These are phyloP conservation scores for Aspergillus panamensis DNA, from an alignment of 495 filamentous ascomycete species.

Conservation along the genomic window DNA sequence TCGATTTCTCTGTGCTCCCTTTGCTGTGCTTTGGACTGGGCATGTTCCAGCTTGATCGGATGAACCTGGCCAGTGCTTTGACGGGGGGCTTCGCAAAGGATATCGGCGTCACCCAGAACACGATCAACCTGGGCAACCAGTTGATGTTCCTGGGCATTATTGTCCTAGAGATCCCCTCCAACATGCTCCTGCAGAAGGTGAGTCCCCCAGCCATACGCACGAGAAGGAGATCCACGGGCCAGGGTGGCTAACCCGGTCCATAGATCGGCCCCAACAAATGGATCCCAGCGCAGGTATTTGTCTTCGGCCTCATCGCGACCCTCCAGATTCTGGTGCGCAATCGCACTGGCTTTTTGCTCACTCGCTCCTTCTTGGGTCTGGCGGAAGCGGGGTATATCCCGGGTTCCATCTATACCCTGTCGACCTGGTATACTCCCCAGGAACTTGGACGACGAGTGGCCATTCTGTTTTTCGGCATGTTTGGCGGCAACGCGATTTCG, in stretches of 20 bases:
- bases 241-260: too few relatives aligned
- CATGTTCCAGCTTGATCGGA: constrained; percentile 55
- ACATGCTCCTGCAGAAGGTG: constrained; percentile 52
- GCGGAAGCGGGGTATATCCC: constrained; percentile 60
- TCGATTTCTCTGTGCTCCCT: too few relatives aligned
- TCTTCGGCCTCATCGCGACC: constrained; percentile 55
- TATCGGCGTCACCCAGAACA: constrained; percentile 51
- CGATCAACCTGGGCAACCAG: constrained; percentile 57
- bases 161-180: constrained; percentile 55
- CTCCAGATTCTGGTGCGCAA: constrained; percentile 56
- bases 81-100: constrained; percentile 52
- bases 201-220: too few relatives aligned
- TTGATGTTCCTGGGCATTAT: constrained; percentile 56
- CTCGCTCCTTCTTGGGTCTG: constrained; percentile 53
- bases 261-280: constrained; percentile 53
- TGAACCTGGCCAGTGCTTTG: constrained; percentile 47
- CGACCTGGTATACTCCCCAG: constrained; percentile 56
- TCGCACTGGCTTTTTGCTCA: constrained; percentile 47
- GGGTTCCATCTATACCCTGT: constrained; percentile 55
- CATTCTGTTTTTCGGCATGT: constrained; percentile 54
- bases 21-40: too few relatives aligned
- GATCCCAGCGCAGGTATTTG: constrained; percentile 54
- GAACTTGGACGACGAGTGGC: constrained; percentile 54
- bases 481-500: constrained; percentile 49
- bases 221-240: too few relatives aligned